These are phyloP conservation scores for Adansonia gregorii DNA, from an alignment of 441 rosid species.

Conservation along the genomic window DNA sequence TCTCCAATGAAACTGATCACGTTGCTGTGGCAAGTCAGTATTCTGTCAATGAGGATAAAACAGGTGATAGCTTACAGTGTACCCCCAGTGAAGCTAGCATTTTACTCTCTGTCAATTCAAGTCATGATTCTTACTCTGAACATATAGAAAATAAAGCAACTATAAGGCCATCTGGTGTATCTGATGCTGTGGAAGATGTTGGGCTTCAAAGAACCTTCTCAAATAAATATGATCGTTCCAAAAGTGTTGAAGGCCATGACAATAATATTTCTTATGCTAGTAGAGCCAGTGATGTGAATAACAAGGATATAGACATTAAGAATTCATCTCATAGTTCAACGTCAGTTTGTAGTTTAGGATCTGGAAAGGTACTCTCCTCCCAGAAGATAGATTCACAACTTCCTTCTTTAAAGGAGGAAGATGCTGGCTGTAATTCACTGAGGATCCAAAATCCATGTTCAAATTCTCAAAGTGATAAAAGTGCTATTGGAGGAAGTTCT, in stretches of 20 bases:
- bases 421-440: constrained; percentile 37
- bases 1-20: constrained; percentile 66
- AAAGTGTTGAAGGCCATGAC: constrained; percentile 61
- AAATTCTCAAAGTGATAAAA: constrained; percentile 33
- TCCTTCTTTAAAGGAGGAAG: constrained; percentile 39
- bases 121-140: constrained; percentile 45
- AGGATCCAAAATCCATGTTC: constrained; percentile 39
- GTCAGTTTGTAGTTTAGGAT: constrained; percentile 50
- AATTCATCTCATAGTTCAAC: constrained; percentile 47
- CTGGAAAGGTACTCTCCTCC: constrained; percentile 40
- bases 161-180: constrained; percentile 44
- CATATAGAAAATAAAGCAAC: constrained; percentile 63
- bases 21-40: constrained; percentile 56
- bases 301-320: constrained; percentile 46
- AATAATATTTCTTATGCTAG: constrained; percentile 57
- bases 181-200: constrained; percentile 48
- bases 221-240: constrained; percentile 44
- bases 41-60: constrained; percentile 56
- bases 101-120: constrained; percentile 39
- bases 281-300: constrained; percentile 42
- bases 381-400: constrained; percentile 41
- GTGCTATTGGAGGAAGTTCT: constrained; percentile 30
- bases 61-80: constrained; percentile 44
- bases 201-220: constrained; percentile 38
- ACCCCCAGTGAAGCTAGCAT: constrained; percentile 71